These are phyloP conservation scores for Magnolia sinica DNA, from an alignment of 164 flowering plant species.

Conservation along the genomic window DNA sequence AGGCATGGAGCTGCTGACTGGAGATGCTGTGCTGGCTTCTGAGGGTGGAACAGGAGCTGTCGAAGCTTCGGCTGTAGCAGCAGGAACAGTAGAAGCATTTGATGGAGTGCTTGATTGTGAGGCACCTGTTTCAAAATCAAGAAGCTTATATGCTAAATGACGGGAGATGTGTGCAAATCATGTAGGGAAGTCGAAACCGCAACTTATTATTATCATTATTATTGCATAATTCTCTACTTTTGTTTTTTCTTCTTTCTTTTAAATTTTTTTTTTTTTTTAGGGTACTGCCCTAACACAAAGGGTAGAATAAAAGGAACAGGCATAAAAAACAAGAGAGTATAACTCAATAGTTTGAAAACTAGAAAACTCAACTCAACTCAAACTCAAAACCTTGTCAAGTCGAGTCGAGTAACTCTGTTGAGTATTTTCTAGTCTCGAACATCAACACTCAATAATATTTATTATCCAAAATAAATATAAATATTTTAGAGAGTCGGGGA, in stretches of 20 bases:
- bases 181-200: no score
- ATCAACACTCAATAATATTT: background rate
- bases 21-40: conserved; percentile 7
- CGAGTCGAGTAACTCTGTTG: background rate
- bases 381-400: no score
- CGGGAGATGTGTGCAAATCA: background rate
- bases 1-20: conserved; percentile 15
- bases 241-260: no score
- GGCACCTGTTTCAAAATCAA: conserved; percentile 25
- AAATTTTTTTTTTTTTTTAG: background rate
- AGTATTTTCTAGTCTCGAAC: no score
- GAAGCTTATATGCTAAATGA: background rate
- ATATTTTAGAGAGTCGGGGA: background rate
- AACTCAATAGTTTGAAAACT: no score
- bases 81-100: conserved; percentile 17
- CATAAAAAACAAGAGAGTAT: no score
- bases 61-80: conserved; percentile 23
- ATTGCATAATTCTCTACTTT: no score
- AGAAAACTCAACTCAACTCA: no score
- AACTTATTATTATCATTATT: no score
- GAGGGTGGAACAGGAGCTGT: background rate
- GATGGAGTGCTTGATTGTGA: conserved; percentile 13
- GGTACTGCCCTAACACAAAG: background rate
- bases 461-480: background rate
- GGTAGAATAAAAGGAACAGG: background rate